These are phyloP conservation scores for Pseudocercospora ulei DNA, from an alignment of 2,329 filamentous ascomycete species.

Conservation along the genomic window DNA sequence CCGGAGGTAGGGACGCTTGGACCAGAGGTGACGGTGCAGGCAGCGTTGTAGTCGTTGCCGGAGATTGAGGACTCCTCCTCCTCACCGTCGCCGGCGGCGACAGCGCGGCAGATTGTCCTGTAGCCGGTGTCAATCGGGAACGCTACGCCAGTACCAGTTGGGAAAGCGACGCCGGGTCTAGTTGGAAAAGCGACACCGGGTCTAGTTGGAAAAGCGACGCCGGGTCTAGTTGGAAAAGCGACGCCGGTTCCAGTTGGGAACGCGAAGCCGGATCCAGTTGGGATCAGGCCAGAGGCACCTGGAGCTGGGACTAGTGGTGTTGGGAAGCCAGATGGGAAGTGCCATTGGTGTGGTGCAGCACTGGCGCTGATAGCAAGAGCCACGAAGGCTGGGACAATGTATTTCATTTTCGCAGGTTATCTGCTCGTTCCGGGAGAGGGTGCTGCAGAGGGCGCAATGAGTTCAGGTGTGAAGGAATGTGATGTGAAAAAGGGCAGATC, in stretches of 20 bases:
- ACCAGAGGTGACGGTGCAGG: constrained; percentile 11
- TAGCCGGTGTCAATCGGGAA: constrained; percentile 1
- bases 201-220: constrained; percentile 10
- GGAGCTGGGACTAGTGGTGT: constrained; percentile 1
- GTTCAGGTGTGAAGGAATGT: constrained; percentile 4
- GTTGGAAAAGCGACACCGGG: constrained; percentile 11
- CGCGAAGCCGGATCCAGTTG: constrained; percentile 11
- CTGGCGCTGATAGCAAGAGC: constrained; percentile 17
- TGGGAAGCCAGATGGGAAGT: constrained; percentile 10
- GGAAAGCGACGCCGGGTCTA: constrained; percentile 10
- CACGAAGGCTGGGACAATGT: constrained; percentile 15
- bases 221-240: constrained; percentile 12
- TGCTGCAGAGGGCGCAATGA: not conserved
- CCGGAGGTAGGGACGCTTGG: constrained; percentile 6
- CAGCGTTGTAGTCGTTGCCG: constrained; percentile 6
- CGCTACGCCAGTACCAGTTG: constrained; percentile 9
- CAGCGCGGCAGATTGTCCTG: not conserved
- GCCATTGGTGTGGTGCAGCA: constrained; percentile 16
- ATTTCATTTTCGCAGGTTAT: constrained; percentile 15
- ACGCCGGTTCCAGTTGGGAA: constrained; percentile 15
- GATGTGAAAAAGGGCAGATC: constrained; percentile 11
- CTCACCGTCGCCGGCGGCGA: constrained; percentile 13
- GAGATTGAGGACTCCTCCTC: constrained; percentile 9
- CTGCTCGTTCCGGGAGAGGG: constrained; percentile 3
- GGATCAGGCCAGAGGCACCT: constrained; percentile 12